A percentile compares a stretch with the other conserved stretches of the same genome.
phyloP scores from a whole-genome alignment of 164 flowering plant genomes.

The Macadamia integrifolia region DNA sequence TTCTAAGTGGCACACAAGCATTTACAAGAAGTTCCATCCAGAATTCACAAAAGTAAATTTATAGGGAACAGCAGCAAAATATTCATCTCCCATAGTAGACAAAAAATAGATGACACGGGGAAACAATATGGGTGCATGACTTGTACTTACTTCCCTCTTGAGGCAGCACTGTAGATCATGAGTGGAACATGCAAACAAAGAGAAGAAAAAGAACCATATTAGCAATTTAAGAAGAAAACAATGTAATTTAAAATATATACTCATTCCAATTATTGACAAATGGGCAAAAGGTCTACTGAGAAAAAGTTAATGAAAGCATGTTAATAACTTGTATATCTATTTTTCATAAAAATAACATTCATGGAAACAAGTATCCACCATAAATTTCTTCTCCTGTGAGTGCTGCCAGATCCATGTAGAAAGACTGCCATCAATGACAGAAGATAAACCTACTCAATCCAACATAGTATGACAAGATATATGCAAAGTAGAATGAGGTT shows the following conservation, averaged over 20 bases:
- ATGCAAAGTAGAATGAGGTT: too few relatives aligned
- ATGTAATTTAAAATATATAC: neutral
- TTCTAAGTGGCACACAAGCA: too few relatives aligned
- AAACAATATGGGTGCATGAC: neutral
- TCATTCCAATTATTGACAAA: neutral
- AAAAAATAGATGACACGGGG: neutral
- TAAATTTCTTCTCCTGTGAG: neutral
- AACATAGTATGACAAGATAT: too few relatives aligned
- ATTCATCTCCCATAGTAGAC: neutral
- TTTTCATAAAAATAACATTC: neutral
- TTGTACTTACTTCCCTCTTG: conserved; percentile 80
- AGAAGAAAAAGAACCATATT: conserved; percentile 9
- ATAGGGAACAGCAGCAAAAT: neutral
- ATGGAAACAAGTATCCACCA: neutral
- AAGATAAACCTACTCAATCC: too few relatives aligned
- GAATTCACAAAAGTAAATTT: neutral
- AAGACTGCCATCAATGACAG: too few relatives aligned
- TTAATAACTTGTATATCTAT: neutral
- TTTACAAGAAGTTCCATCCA: too few relatives aligned
- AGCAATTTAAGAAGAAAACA: conserved; percentile 5
- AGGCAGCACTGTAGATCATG: conserved; percentile 63
- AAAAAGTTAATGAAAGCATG: neutral
- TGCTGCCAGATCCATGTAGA: too few relatives aligned
- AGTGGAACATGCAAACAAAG: conserved; percentile 31
- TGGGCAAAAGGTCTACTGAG: neutral